Percentiles rank a stretch among this genome's conserved stretches.
Evolutionary conservation across 371 early-diverging fungal genomes (phyloP).

Genomic region (Rhizopus arrhizus): DNA sequence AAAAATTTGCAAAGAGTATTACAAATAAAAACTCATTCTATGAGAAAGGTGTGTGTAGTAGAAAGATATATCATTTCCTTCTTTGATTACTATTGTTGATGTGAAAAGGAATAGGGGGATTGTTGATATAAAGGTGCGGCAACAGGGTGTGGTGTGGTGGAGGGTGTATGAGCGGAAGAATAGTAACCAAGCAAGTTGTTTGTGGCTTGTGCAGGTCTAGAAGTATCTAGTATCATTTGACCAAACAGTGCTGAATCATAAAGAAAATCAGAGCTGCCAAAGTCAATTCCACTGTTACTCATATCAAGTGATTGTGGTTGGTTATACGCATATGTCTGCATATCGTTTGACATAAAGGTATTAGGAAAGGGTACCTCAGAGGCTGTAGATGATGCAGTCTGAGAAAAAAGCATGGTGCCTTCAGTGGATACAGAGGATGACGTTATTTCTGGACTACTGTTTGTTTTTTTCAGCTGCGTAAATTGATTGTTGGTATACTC

Average conservation of each 20-base stretch:
- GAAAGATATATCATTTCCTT: too few relatives aligned
- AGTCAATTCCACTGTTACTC: constrained; percentile 30
- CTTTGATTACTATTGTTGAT: background rate
- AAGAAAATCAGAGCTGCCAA: constrained; percentile 44
- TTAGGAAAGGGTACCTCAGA: background rate
- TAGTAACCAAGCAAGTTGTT: background rate
- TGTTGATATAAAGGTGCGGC: background rate
- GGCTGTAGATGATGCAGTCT: background rate
- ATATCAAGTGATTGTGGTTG: constrained; percentile 3
- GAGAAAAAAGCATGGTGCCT: background rate
- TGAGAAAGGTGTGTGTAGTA: too few relatives aligned
- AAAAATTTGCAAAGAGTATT: too few relatives aligned
- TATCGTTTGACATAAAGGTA: constrained; percentile 5
- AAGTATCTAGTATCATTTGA: constrained; percentile 45
- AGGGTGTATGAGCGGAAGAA: background rate
- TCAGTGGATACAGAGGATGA: background rate
- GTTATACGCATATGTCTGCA: background rate
- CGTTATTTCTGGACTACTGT: background rate
- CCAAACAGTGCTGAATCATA: constrained; percentile 49
- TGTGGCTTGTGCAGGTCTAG: background rate
- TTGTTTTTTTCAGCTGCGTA: background rate
- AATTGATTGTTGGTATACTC: background rate
- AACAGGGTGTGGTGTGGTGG: background rate
- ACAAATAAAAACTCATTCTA: too few relatives aligned
- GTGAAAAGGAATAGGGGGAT: background rate